Percentiles rank a stretch among this genome's conserved stretches.
phyloP scores from a whole-genome alignment of 2,329 filamentous ascomycete species.

The Colletotrichum zoysiae region DNA sequence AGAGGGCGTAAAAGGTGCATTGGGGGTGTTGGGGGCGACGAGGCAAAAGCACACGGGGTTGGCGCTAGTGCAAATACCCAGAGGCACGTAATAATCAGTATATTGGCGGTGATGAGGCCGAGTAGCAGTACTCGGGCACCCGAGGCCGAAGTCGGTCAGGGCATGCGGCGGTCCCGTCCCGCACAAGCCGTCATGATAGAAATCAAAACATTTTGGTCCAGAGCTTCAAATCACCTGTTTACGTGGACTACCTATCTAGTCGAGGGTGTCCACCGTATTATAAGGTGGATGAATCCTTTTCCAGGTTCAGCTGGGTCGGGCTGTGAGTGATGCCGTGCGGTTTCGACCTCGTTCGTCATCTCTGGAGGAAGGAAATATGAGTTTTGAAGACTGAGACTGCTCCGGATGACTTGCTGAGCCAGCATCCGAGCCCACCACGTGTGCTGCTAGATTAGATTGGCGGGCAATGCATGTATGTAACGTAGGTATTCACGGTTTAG shows the following conservation, averaged over 20 bases:
- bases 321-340: not conserved
- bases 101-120: constrained; percentile 36
- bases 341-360: not conserved
- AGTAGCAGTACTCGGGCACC: constrained; percentile 18
- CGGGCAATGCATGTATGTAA: not conserved
- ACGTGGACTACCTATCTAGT: too few species aligned
- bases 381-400: too few species aligned
- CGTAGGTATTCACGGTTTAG: not conserved
- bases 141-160: constrained; percentile 22
- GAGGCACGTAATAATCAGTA: constrained; percentile 40
- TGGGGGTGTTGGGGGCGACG: constrained; percentile 21
- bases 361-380: not conserved
- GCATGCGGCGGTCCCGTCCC: constrained; percentile 20
- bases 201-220: constrained; percentile 28
- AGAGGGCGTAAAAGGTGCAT: constrained; percentile 42
- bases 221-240: not conserved
- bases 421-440: not conserved
- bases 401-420: not conserved
- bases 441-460: not conserved
- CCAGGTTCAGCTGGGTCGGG: not conserved
- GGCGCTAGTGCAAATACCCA: constrained; percentile 42
- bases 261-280: not conserved
- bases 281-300: too few species aligned
- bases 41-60: constrained; percentile 37
- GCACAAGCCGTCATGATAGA: constrained; percentile 36